Base-by-base conservation (phyloP, 495 filamentous ascomycete species). In the Podospora pseudoanserina region DNA sequence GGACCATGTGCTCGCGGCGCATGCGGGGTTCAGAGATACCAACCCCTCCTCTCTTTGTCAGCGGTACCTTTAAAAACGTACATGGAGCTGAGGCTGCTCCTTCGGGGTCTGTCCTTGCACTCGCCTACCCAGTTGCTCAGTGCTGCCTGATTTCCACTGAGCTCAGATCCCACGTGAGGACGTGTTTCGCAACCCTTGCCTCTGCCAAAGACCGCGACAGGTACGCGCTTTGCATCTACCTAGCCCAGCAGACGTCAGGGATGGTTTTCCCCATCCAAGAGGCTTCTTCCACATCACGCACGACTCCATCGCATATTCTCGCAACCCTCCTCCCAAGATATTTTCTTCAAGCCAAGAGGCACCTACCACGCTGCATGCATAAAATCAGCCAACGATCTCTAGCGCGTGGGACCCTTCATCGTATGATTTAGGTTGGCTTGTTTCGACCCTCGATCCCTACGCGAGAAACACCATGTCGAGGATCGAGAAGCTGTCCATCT, bases 401-500 rank as follows among this genome's bases (percentile, higher is more conserved):
- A 58, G 32, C 61, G 30, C 28, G 30, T 30, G 34, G 30, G 20
- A 18, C n/a, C 9, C 27, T 63, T 19, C 30, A 39, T 30, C 34
- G 61, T 39, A 61, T 63, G 65, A 60, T 55, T 60, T 53, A 28
- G 16, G n/a, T n/a, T 9, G 39, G 26, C 23, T 54, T 18, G 4
- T 23, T 54, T 16, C 64, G 19, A 34, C 28, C 28, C n/a, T 32
- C 60, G 49, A 23, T 39, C 53, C n/a, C 30, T 32, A 49, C 30
- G 61, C 27, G n/a, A 66, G 1, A 66, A 54, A 71, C 80, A 74
- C 73, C 77, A 81, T 84, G 82, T 84, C 93, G 70, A 92, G 87
- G 76, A 92, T 99, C 67, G 92, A 99, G 76, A 95, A 91, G 74
- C 86, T 99, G 68, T 90, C 89, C 59, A 96, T 97, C 67, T 74